phyloP scores from a whole-genome alignment of 208 protist species.

The Acanthamoeba castellanii region DNA sequence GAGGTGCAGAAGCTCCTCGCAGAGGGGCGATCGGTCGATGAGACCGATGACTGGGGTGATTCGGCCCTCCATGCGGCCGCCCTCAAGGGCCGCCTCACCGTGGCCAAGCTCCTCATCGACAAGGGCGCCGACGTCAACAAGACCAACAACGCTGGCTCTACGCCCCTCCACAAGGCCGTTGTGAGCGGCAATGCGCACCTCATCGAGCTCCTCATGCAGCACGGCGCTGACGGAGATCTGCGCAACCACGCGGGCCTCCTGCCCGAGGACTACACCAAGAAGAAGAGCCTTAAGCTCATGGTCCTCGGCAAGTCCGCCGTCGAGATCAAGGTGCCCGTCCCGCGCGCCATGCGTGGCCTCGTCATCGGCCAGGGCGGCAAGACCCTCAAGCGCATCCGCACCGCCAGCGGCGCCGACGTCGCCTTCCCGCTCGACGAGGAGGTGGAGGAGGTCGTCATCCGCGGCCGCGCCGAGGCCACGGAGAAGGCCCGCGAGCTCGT shows the following conservation, averaged over 20 bases:
- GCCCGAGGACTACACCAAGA: slow-evolving; percentile 69
- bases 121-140: slow-evolving; percentile 32
- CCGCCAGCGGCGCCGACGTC: slow-evolving; percentile 27
- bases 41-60: slow-evolving; percentile 54
- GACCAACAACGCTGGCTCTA: slow-evolving; percentile 14
- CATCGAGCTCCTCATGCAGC: slow-evolving; percentile 34
- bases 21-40: slow-evolving; percentile 1
- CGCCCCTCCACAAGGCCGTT: slow-evolving; percentile 51
- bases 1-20: slow-evolving; percentile 55
- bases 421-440: slow-evolving; percentile 7
- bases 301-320: slow-evolving; percentile 58
- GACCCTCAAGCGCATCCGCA: slow-evolving; percentile 62
- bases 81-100: slow-evolving; percentile 12
- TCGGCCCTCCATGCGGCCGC: slow-evolving; percentile 60
- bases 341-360: slow-evolving; percentile 1
- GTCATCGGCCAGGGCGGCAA: slow-evolving; percentile 62
- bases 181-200: neutral
- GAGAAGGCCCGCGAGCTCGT: slow-evolving; percentile 23
- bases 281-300: slow-evolving; percentile 19
- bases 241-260: slow-evolving; percentile 28
- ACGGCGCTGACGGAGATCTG: slow-evolving; percentile 7
- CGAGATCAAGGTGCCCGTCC: slow-evolving; percentile 9
- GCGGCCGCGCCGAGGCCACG: slow-evolving; percentile 5
- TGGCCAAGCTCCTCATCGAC: slow-evolving; percentile 14
- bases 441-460: slow-evolving; percentile 3